Conservation (phyloP, 345 rosid genomes). For the Erodium maritimum region DNA sequence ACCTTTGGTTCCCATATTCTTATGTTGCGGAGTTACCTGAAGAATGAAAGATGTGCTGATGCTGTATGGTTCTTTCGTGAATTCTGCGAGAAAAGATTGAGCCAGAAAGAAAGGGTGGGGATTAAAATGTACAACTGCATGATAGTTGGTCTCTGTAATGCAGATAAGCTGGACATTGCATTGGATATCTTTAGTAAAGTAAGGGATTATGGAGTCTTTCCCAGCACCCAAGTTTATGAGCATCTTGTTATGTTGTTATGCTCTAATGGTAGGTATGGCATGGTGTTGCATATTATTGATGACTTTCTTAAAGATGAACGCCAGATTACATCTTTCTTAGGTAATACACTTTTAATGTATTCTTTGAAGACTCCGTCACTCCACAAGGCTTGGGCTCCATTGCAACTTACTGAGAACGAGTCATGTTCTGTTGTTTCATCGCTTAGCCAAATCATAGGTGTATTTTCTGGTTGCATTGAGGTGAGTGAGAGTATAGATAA, state of each 20-base stretch:
- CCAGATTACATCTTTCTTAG: slow-evolving; percentile 46
- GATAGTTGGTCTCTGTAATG: slow-evolving; percentile 50
- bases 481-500: too few relatives aligned
- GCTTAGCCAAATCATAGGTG: slow-evolving; percentile 42
- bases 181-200: slow-evolving; percentile 31
- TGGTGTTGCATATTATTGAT: slow-evolving; percentile 35
- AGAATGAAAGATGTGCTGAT: slow-evolving; percentile 39
- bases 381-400: slow-evolving; percentile 47
- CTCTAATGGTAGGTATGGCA: slow-evolving; percentile 18
- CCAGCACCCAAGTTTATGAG: slow-evolving; percentile 53
- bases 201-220: slow-evolving; percentile 29
- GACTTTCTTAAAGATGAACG: slow-evolving; percentile 43
- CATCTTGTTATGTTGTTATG: slow-evolving; percentile 36
- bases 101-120: slow-evolving; percentile 2
- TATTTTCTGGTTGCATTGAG: too few relatives aligned
- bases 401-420: slow-evolving; percentile 25
- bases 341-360: slow-evolving; percentile 55
- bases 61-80: slow-evolving; percentile 44
- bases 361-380: slow-evolving; percentile 35
- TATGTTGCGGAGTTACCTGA: slow-evolving; percentile 56
- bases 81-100: slow-evolving; percentile 19
- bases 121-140: slow-evolving; percentile 32
- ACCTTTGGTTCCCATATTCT: slow-evolving; percentile 24
- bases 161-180: slow-evolving; percentile 35
- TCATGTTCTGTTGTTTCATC: slow-evolving; percentile 22